Evolutionary conservation across 495 filamentous ascomycete genomes (phyloP).

Genomic region (Penicillium ochrochloron): DNA sequence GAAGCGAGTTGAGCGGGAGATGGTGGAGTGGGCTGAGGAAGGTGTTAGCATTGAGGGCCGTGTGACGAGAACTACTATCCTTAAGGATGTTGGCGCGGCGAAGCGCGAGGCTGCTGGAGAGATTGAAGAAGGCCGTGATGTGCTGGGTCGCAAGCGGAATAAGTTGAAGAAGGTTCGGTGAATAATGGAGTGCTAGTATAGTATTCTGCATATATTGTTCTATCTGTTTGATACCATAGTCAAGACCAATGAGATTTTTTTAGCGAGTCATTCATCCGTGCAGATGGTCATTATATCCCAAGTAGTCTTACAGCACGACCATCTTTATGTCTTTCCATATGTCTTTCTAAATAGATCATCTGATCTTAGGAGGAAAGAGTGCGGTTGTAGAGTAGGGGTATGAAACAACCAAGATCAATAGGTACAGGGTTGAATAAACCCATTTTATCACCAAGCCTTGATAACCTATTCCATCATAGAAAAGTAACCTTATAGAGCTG

Average conservation of each 20-base stretch:
- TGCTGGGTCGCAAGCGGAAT: conserved; percentile 55
- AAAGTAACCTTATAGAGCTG: no score
- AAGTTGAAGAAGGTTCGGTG: conserved; percentile 53
- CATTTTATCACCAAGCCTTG: no score
- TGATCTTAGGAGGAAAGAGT: no score
- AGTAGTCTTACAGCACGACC: no score
- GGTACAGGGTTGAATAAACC: no score
- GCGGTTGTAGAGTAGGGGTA: no score
- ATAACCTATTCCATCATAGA: no score
- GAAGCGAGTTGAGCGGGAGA: conserved; percentile 74
- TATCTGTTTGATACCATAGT: conserved; percentile 25
- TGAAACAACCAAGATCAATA: no score
- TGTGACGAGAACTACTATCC: conserved; percentile 71
- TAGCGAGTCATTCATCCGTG: conserved; percentile 7
- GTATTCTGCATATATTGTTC: conserved; percentile 12
- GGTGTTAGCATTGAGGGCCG: conserved; percentile 87
- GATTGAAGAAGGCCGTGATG: conserved; percentile 90
- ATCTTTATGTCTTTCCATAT: no score
- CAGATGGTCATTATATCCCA: background rate
- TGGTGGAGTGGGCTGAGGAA: conserved; percentile 84
- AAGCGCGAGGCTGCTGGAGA: conserved; percentile 87
- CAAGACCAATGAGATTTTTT: conserved; percentile 11
- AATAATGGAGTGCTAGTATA: conserved; percentile 5
- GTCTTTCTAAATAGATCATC: no score
- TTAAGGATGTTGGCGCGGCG: conserved; percentile 89